Conservation (phyloP, 2,329 filamentous ascomycete species). For the Penicillium sp. region DNA sequence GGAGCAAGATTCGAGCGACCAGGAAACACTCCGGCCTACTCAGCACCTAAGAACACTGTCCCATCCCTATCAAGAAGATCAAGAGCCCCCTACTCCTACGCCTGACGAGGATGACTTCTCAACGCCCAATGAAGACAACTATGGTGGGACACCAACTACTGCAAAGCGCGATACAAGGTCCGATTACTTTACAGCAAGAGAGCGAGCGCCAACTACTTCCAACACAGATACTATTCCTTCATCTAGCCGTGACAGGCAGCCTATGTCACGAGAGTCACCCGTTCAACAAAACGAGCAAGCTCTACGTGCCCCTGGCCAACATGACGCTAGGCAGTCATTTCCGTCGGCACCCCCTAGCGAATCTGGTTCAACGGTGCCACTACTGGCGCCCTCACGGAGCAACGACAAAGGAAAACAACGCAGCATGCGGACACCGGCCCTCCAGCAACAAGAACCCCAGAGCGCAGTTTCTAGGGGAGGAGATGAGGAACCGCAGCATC, state of each 20-base stretch:
- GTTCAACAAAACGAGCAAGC: conserved; percentile 20
- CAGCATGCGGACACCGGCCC: conserved; percentile 23
- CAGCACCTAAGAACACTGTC: conserved; percentile 29
- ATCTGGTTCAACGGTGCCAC: conserved; percentile 38
- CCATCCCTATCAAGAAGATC: conserved; percentile 28
- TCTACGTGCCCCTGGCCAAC: conserved; percentile 24
- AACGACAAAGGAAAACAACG: conserved; percentile 29
- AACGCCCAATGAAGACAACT: conserved; percentile 13
- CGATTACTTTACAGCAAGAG: conserved; percentile 40
- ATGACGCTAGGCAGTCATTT: conserved; percentile 28
- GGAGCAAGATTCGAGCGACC: conserved; percentile 18
- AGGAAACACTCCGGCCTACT: conserved; percentile 3
- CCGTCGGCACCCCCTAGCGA: conserved; percentile 34
- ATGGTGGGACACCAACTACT: conserved; percentile 12
- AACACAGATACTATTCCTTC: conserved; percentile 24
- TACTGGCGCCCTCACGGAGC: conserved; percentile 31
- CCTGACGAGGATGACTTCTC: conserved; percentile 8
- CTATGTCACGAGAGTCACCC: conserved; percentile 10
- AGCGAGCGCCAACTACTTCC: conserved; percentile 25
- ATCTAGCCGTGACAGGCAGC: conserved; percentile 15
- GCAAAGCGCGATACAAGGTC: conserved; percentile 29
- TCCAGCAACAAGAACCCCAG: conserved; percentile 43
- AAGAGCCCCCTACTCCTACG: conserved; percentile 12
- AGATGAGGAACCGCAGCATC: conserved; percentile 20
- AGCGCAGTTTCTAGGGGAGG: conserved; percentile 29